A percentile compares a stretch with the other conserved stretches of the same genome.
Conservation (phyloP, 1,284 basidiomycete genomes). For the Microbotryum intermedium region DNA sequence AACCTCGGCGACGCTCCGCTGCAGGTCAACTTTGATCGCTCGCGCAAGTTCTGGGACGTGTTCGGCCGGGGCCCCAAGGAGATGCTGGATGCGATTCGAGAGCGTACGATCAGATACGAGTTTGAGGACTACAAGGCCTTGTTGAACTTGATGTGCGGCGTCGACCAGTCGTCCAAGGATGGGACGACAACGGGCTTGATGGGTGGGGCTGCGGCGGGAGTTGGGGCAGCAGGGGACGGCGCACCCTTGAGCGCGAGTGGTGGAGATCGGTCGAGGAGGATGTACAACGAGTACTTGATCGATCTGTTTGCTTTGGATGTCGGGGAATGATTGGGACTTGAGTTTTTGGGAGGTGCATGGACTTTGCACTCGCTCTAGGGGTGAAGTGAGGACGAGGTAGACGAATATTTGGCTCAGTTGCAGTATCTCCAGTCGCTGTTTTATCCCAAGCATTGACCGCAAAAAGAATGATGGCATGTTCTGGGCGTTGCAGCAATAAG, state of each 20-base stretch:
- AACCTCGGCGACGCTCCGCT: constrained; percentile 55
- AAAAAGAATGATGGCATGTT: too few relatives aligned
- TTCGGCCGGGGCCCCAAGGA: constrained; percentile 66
- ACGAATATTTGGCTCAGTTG: too few relatives aligned
- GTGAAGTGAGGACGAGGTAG: too few relatives aligned
- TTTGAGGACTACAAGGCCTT: constrained; percentile 89
- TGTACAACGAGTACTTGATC: constrained; percentile 51
- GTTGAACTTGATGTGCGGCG: constrained; percentile 75
- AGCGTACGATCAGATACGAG: constrained; percentile 49
- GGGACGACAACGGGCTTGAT: background rate
- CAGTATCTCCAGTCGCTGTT: too few relatives aligned
- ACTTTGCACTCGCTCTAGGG: too few relatives aligned
- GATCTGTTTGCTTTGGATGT: constrained; percentile 69
- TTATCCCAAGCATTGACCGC: too few relatives aligned
- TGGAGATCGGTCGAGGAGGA: constrained; percentile 23
- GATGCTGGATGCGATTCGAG: constrained; percentile 61
- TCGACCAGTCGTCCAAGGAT: constrained; percentile 47
- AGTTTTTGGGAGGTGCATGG: too few relatives aligned
- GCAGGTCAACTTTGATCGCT: constrained; percentile 63
- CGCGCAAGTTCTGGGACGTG: constrained; percentile 70
- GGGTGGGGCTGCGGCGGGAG: background rate
- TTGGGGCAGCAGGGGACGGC: background rate
- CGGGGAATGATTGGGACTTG: constrained; percentile 37
- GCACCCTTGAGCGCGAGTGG: constrained; percentile 29
- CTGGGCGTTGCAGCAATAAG: too few relatives aligned